phyloP scores from a whole-genome alignment of 2,329 filamentous ascomycete genomes.

The Graphilbum fragrans region DNA sequence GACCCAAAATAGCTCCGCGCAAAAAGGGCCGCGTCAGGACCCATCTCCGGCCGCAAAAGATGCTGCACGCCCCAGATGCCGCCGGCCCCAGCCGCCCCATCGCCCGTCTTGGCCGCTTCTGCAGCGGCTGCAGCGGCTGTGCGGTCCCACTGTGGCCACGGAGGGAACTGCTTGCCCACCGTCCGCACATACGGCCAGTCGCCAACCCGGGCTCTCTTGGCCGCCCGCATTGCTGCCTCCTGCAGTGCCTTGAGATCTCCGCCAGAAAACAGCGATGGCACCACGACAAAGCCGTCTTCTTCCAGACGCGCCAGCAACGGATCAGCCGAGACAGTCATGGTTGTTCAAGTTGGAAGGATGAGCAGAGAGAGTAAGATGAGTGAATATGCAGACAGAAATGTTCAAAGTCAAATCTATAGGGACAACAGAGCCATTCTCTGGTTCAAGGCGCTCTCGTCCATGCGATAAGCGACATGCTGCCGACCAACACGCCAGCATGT shows the following conservation, averaged over 20 bases:
- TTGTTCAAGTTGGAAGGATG: too few species aligned
- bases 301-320: slow-evolving; percentile 42
- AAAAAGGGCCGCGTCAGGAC: slow-evolving; percentile 46
- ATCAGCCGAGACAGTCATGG: slow-evolving; percentile 1
- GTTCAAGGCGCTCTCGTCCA: too few species aligned
- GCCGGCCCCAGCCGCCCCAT: neutral
- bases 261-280: slow-evolving; percentile 49
- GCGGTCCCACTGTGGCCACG: slow-evolving; percentile 51
- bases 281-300: slow-evolving; percentile 62
- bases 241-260: slow-evolving; percentile 46
- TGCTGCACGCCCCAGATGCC: slow-evolving; percentile 90
- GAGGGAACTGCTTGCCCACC: slow-evolving; percentile 82
- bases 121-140: slow-evolving; percentile 25
- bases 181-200: slow-evolving; percentile 74
- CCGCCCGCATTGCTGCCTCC: slow-evolving; percentile 42
- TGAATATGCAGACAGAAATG: too few species aligned
- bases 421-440: too few species aligned
- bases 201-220: slow-evolving; percentile 52
- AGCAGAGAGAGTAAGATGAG: too few species aligned
- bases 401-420: too few species aligned
- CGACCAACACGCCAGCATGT: too few species aligned
- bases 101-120: slow-evolving; percentile 23
- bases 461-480: too few species aligned
- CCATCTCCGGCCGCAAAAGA: slow-evolving; percentile 60
- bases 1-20: slow-evolving; percentile 60